These are phyloP conservation scores for Citrullus amarus DNA, from an alignment of 306 rosid genomes.

Conservation along the genomic window DNA sequence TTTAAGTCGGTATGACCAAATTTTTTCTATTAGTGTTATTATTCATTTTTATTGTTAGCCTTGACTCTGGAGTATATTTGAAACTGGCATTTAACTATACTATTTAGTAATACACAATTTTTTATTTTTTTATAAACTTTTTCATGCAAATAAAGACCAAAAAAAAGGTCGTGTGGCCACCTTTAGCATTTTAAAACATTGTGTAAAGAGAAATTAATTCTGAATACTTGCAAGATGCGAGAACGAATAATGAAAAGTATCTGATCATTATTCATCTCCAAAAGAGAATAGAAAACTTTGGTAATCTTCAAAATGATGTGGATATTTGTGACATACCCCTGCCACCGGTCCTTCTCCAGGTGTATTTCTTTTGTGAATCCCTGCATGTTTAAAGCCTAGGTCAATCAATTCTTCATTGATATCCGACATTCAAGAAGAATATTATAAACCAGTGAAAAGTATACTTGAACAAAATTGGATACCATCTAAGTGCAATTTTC, in stretches of 20 bases:
- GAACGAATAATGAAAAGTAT: not conserved
- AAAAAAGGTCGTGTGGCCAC: not conserved
- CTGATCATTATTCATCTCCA: not conserved
- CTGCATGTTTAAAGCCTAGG: conserved; percentile 26
- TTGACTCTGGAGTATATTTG: not conserved
- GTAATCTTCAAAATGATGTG: not conserved
- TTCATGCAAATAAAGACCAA: not conserved
- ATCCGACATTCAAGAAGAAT: not conserved
- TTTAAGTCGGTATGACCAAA: too few relatives aligned
- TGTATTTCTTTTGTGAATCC: conserved; percentile 95
- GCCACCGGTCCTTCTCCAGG: conserved; percentile 96
- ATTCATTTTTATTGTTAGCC: not conserved
- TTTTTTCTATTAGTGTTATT: not conserved
- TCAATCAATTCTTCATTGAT: not conserved
- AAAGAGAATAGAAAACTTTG: not conserved
- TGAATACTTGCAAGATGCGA: not conserved
- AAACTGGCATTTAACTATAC: not conserved
- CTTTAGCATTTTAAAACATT: not conserved
- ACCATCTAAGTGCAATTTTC: not conserved
- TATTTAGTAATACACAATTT: not conserved
- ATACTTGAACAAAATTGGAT: not conserved
- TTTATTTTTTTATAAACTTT: not conserved
- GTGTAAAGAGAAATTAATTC: not conserved
- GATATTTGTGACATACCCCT: conserved; percentile 52
- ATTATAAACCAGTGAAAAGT: not conserved